Base-by-base conservation (phyloP, 2,329 filamentous ascomycete genomes). In the Westerdykella aurantiaca region DNA sequence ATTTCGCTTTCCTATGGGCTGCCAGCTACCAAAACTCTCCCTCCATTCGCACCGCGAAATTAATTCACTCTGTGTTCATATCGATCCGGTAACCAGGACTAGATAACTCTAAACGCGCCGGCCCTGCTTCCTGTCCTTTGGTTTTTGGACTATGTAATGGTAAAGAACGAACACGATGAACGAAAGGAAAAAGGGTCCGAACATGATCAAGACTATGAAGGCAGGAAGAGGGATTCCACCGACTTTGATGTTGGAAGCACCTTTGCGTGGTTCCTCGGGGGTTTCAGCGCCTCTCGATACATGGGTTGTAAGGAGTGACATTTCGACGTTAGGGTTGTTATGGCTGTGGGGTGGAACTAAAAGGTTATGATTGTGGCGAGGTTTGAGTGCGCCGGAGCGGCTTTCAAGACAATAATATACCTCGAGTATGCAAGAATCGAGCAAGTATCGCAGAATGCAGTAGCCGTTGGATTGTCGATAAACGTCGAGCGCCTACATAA, bases 191-290 rank as follows among this genome's bases (percentile, higher is more conserved):
- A 43, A 42, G 2, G 46, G 49, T 7, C 31, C 39, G 38, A 51
- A 51, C 18, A 49, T 23, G 23, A 46, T 46, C 5, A 51, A 34
- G 12, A 44, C 29, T 5, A 51, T 47, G 31, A 51, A 39, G 33
- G 37, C 42, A 12, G 46, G 44, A 1, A 49, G 39, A 6, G 46
- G 44, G 11, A 47, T 40, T 4, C 39, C 44, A 0, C 46, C 44
- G 13, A 47, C 29, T 35, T 42, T 43, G 33, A 34, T 13, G 33
- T 34, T 17, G 16, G 33, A 34, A 12, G 33, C 33, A 12, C 33
- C 33, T 13, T n/a, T 34, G 33, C 33, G 13, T 5, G 33, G 13
- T 6, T 5, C 5, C 13, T 34, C 13, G 13, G 33, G 33, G 33
- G 33, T 12, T n/a, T 34, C 16, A 6, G 33, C 33, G 13, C 6